Evolutionary conservation across 805 yeast genomes (phyloP).

Genomic region (Pichia rugopelliculosa): DNA sequence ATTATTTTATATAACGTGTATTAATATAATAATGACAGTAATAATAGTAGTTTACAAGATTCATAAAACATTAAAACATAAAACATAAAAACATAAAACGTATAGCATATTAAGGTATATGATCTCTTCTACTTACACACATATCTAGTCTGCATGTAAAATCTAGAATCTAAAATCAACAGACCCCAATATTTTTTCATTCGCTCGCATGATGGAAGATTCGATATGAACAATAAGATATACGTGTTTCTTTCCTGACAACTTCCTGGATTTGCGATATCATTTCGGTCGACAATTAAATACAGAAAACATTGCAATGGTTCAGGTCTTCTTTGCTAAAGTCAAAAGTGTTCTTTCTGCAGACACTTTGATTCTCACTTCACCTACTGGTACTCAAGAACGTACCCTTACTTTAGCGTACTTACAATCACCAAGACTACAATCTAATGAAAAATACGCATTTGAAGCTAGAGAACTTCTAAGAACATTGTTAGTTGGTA

Average conservation of each 20-base stretch:
- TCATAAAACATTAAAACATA: no score
- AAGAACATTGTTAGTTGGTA: conserved; percentile 57
- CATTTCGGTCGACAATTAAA: neutral
- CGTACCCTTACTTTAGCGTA: conserved; percentile 57
- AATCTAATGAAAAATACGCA: conserved; percentile 39
- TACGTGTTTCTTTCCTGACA: neutral
- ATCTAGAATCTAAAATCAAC: no score
- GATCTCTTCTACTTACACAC: no score
- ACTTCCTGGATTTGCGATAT: neutral
- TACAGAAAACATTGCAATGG: conserved; percentile 15
- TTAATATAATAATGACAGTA: no score
- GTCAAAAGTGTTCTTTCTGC: conserved; percentile 67
- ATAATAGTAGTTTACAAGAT: no score
- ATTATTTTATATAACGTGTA: neutral
- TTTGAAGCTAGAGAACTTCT: conserved; percentile 56
- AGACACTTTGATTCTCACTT: conserved; percentile 58
- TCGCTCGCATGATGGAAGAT: no score
- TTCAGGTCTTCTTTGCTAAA: conserved; percentile 41
- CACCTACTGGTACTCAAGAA: conserved; percentile 48
- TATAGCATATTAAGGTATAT: no score
- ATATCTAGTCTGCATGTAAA: no score
- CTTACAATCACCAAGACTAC: conserved; percentile 49
- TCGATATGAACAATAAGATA: neutral
- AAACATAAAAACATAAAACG: no score
- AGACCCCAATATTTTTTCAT: no score